Conservation (phyloP, 768 basidiomycete species). For the Tylopilus felleus region DNA sequence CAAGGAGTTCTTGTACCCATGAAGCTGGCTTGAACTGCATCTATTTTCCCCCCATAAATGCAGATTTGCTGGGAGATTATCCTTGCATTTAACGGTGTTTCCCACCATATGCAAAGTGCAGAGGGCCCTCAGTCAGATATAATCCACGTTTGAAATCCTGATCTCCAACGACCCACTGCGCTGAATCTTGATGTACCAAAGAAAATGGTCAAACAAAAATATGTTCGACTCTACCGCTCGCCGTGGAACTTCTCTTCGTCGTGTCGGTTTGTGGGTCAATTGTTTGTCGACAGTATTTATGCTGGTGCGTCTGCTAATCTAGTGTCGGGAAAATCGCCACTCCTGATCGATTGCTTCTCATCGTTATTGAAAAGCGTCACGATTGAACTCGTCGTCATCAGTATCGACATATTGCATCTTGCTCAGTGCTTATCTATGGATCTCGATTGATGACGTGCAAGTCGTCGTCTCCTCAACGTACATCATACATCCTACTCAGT, state of each 20-base stretch:
- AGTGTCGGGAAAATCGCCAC: background rate
- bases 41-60: background rate
- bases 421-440: background rate
- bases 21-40: background rate
- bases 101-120: slow-evolving; percentile 4
- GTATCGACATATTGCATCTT: background rate
- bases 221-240: background rate
- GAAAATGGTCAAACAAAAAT: background rate
- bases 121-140: background rate
- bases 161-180: background rate
- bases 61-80: background rate
- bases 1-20: background rate
- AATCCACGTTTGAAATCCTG: background rate
- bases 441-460: background rate
- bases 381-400: background rate
- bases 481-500: background rate
- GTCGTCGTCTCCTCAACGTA: background rate
- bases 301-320: slow-evolving; percentile 8
- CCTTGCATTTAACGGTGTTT: slow-evolving; percentile 4
- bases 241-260: background rate
- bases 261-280: background rate
- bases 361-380: background rate
- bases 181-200: background rate
- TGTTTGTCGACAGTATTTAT: background rate
- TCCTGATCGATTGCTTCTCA: background rate